A percentile compares a stretch with the other conserved stretches of the same genome.
Evolutionary conservation across 805 yeast genomes (phyloP).

Genomic region (Kodamaea restingae): DNA sequence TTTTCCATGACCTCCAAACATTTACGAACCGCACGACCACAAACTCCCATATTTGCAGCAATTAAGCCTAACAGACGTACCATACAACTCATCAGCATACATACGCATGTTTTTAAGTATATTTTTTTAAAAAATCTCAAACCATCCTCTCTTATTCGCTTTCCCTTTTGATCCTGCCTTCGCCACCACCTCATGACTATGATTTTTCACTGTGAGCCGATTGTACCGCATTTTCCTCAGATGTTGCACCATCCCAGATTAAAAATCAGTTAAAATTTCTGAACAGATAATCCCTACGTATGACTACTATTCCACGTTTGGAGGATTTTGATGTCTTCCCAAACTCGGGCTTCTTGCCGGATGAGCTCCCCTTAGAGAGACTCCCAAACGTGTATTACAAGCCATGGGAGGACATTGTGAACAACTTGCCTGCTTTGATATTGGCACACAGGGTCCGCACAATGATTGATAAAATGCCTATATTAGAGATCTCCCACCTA

Average conservation of each 20-base stretch:
- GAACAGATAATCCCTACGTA: background rate
- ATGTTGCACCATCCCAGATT: background rate
- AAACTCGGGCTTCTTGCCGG: constrained; percentile 76
- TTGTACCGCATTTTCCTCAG: background rate
- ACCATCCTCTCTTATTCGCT: too few relatives aligned
- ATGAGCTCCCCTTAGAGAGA: constrained; percentile 52
- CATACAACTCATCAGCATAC: too few relatives aligned
- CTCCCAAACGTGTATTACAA: constrained; percentile 60
- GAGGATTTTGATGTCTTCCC: constrained; percentile 69
- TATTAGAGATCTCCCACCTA: constrained; percentile 47
- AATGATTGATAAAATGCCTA: constrained; percentile 61
- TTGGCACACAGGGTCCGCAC: constrained; percentile 58
- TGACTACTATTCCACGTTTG: constrained; percentile 22
- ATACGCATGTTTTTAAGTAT: too few relatives aligned
- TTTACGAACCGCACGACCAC: background rate
- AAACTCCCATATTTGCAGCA: background rate
- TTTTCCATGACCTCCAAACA: background rate
- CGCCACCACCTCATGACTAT: too few relatives aligned
- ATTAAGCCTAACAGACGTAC: too few relatives aligned
- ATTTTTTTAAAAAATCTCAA: too few relatives aligned
- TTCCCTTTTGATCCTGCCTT: too few relatives aligned
- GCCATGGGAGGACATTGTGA: constrained; percentile 74
- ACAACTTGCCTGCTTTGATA: constrained; percentile 67
- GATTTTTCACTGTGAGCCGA: background rate
- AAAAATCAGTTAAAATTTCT: background rate